A percentile compares a stretch with the other conserved stretches of the same genome.
These are phyloP conservation scores for Dissophora globulifera DNA, from an alignment of 192 early-diverging fungal genomes.

Conservation along the genomic window DNA sequence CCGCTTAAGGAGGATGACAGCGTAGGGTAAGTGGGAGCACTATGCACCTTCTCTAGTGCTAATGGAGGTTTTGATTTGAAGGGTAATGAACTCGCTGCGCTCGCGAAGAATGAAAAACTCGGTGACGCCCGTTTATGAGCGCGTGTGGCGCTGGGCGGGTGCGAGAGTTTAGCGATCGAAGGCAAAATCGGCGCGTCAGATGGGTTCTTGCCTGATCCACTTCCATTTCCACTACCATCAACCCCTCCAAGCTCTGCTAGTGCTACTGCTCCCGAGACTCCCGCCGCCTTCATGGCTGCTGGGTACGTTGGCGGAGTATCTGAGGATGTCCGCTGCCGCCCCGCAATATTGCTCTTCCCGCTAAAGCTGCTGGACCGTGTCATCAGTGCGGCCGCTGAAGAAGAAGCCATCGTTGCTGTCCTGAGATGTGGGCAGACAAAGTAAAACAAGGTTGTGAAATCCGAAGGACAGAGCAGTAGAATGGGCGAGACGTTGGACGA, in stretches of 20 bases:
- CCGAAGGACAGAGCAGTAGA: conserved; percentile 50
- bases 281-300: conserved; percentile 21
- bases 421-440: conserved; percentile 48
- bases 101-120: conserved; percentile 41
- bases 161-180: background rate
- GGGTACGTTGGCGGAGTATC: conserved; percentile 47
- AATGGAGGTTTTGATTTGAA: conserved; percentile 40
- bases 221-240: too few relatives aligned
- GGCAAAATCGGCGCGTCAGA: background rate
- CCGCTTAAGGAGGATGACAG: background rate
- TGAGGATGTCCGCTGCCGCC: conserved; percentile 36
- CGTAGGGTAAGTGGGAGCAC: conserved; percentile 23
- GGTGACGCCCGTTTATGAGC: conserved; percentile 36
- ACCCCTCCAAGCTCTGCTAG: too few relatives aligned
- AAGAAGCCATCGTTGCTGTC: conserved; percentile 4
- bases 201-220: background rate
- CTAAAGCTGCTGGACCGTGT: conserved; percentile 45
- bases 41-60: conserved; percentile 24
- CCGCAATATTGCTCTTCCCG: conserved; percentile 26
- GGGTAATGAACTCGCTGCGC: conserved; percentile 20
- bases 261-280: too few relatives aligned
- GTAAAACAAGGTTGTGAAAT: conserved; percentile 51
- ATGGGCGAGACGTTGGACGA: conserved; percentile 30
- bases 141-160: conserved; percentile 8
- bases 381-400: conserved; percentile 15